phyloP scores from a whole-genome alignment of 2,329 filamentous ascomycete genomes.

The Penicillium sp. region DNA sequence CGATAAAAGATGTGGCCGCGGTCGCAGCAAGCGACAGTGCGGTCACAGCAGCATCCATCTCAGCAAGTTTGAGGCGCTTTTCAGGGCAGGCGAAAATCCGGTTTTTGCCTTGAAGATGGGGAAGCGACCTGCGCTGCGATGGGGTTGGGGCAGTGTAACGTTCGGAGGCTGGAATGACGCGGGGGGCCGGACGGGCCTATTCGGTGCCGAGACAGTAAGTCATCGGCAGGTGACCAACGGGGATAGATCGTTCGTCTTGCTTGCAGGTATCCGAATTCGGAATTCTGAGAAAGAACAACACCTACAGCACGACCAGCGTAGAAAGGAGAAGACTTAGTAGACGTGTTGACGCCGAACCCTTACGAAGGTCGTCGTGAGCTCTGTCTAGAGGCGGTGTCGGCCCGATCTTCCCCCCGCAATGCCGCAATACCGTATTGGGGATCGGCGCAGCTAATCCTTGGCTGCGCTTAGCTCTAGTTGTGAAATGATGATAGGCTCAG shows the following conservation, averaged over 20 bases:
- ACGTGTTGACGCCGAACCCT: neutral
- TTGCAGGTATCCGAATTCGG: neutral
- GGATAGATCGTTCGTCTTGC: neutral
- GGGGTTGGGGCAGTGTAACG: conserved; percentile 11
- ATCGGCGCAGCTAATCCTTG: conserved; percentile 4
- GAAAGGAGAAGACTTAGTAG: neutral
- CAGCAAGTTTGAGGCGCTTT: neutral
- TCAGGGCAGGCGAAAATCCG: conserved; percentile 4
- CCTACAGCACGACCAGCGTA: neutral
- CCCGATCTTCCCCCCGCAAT: neutral
- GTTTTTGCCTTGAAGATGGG: conserved; percentile 15
- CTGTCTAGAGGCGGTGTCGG: conserved; percentile 1
- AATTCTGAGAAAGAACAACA: neutral
- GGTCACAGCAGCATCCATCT: conserved; percentile 15
- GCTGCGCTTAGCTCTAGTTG: neutral
- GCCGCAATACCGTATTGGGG: neutral
- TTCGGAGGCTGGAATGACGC: conserved; percentile 3
- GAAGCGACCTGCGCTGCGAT: conserved; percentile 19
- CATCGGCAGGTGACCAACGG: neutral
- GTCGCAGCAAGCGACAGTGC: conserved; percentile 21
- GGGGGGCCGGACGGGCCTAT: conserved; percentile 14
- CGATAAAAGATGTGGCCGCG: conserved; percentile 20
- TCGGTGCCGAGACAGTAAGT: conserved; percentile 4
- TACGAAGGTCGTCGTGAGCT: neutral
- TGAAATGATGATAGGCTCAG: neutral